Base-by-base conservation (phyloP, 2,329 filamentous ascomycete genomes). In the Cordyceps tenuipes region DNA sequence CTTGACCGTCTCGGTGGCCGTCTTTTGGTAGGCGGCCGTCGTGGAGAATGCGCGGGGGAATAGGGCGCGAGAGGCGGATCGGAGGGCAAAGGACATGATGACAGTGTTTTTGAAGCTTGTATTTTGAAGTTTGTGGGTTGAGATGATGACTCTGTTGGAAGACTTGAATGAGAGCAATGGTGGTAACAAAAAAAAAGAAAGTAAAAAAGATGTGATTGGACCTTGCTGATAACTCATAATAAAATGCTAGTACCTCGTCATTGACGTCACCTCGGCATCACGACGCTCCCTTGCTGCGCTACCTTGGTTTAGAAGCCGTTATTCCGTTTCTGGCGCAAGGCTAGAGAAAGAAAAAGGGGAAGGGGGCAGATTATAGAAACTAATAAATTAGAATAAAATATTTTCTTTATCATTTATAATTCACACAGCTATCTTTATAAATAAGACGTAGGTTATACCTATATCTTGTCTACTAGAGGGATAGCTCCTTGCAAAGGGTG, bases 1-100 rank as follows among this genome's bases (percentile, higher is more conserved):
- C 72, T 86, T 87, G 66, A 81, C 79, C 0, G 76, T 65, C 60
- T 86, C 81, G 56, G 79, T 73, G 3, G 78, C 73, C 10, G 76
- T 74, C 73, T 83, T 84, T 51, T 75, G 75, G 9, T 71, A 64
- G 2, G 70, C 69, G 10, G 76, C 63, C 55, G 74, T 76, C 13
- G 79, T 80, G 62, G 76, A 79, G 72, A 86, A 85, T 43, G 76
- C 69, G 57, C 81, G 76, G 75, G 26, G 73, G 67, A 47, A 70
- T 50, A 75, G 63, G 62, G 73, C 65, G 69, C 80, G 77, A 65
- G 73, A 62, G 64, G 75, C 66, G 62, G 73, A 69, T 68, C 79
- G 70, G 62, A 79, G 76, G 72, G 83, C 71, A 72, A 79, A 80
- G 56, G 81, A 82, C 82, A 85, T 84, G 49, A 44, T 50, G 31